Evolutionary conservation across 176 grass and related monocot species (phyloP).

Genomic region (Aegilops speltoides): DNA sequence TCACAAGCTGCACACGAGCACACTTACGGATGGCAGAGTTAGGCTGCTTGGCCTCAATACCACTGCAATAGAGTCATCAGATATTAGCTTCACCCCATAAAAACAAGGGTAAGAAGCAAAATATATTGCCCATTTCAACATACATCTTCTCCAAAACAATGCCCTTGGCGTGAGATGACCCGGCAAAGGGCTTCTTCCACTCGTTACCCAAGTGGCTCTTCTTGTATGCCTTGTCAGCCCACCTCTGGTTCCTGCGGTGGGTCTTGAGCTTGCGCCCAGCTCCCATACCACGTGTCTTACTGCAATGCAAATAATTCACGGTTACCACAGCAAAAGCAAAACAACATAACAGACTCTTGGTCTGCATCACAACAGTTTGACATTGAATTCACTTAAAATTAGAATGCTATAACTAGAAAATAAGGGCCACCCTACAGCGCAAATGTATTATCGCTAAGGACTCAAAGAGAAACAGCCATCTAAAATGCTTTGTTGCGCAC

Average conservation of each 20-base stretch:
- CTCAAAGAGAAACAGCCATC: neutral
- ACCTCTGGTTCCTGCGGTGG: slow-evolving; percentile 68
- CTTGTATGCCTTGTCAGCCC: slow-evolving; percentile 79
- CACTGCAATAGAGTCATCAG: slow-evolving; percentile 26
- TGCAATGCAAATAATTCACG: slow-evolving; percentile 6
- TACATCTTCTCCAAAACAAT: slow-evolving; percentile 82
- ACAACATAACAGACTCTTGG: neutral
- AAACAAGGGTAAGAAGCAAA: neutral
- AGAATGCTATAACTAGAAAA: neutral
- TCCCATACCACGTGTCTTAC: slow-evolving; percentile 83
- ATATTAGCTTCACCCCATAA: neutral
- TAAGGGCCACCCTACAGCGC: neutral
- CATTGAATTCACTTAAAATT: neutral
- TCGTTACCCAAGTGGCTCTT: slow-evolving; percentile 74
- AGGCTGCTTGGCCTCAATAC: slow-evolving; percentile 74
- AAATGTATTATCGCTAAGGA: neutral
- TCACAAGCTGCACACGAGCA: slow-evolving; percentile 70
- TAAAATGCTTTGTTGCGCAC: neutral
- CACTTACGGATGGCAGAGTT: slow-evolving; percentile 79
- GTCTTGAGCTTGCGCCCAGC: slow-evolving; percentile 69
- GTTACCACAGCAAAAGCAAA: neutral
- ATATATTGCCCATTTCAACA: neutral
- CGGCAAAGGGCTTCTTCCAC: slow-evolving; percentile 73
- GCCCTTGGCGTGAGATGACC: slow-evolving; percentile 72
- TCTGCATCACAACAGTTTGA: neutral